Evolutionary conservation across 2,329 filamentous ascomycete species (phyloP), one percentile per base, ranked within the genome.

Genomic region (Hymenoscyphus scutula): DNA sequence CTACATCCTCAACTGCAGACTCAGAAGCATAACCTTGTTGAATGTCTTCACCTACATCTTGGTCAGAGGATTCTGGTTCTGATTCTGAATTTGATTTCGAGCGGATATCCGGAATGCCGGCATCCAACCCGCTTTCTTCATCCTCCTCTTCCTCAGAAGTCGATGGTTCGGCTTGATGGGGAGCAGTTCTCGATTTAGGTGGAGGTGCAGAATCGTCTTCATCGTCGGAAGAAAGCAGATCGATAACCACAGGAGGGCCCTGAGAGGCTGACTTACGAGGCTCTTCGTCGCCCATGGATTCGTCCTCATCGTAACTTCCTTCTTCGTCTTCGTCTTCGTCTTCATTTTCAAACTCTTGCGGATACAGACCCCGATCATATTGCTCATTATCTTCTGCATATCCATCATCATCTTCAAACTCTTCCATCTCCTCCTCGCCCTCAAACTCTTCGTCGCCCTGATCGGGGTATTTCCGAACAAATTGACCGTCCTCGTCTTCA

Each of bases 211-310:
- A 67, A n/a, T 72, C 37, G 13, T 59, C 71, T 58, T 75, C 73
- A 6, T 73, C 71, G 54, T 74, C 73, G n/a, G 72, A 74, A 23
- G 73, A 74, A 11, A 75, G 63, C 23, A 75, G 62, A 29, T 74
- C 70, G 19, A 75, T 74, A 23, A 74, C 61, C 23, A 68, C 68
- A 1, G 73, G 59, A 19, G 51, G 11, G 19, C 6, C 34, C 13
- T 19, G 30, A 55, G 32, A 25, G 8, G 25, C 37, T 17, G 37
- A 4, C 25, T n/a, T 30, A 10, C 23, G 10, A 41, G 63, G 51
- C 32, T 62, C 64, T 30, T 61, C 37, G 13, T 56, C 56, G 17
- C 54, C 61, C 15, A 64, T 41, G 30, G 69, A 68, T 17, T 75
- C 71, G 30, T 65, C 63, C 23, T 74, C 72, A 11, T 76, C 74